Base-by-base conservation (phyloP, 805 yeast species). In the Yamadazyma akitaensis region DNA sequence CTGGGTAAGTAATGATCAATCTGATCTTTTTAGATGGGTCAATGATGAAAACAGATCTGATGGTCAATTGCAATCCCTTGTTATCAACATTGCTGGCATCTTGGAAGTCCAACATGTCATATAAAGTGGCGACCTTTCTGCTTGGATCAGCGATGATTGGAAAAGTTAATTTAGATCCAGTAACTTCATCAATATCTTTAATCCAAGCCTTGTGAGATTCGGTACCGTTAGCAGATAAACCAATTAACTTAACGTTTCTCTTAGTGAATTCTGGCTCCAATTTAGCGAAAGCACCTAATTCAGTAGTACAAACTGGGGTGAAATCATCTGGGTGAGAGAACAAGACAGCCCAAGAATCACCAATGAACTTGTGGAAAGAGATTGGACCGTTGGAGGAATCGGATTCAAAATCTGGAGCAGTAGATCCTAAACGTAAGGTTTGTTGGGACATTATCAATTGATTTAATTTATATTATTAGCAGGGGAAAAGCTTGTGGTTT, bases 251-350 rank as follows among this genome's bases (percentile, higher is more conserved):
- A 64, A 85, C 87, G 63, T 81, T 81, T 76, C 97, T 82, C 70
- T 84, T 76, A 62, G 84, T 82, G 61, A 90, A 90, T 68, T 90
- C 96, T 46, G 90, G 88, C 74, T 88, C 87, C 70, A 89, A 80
- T 59, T 82, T 79, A 53, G 96, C 90, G 61, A 90, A 91, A 17
- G 96, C 96, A 57, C 97, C 96, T 63, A 90, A 78, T 75, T 90
- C 97, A 47, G 97, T 90, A 61, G 97, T 91, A 71, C 97, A 90
- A 46, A 90, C 96, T 40, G 97, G 97, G 16, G 97, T 90, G 77
- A 88, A 91, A 68, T 90, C 97, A 46, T 90, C 96, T 52, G 97
- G 97, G 69, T 90, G 97, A 21, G 96, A 87, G 73, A 90, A 90
- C 61, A 90, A 75, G 43, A 90, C 83, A 40, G 84, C 82, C 97